These are phyloP conservation scores for Zygnema cylindricum DNA, from an alignment of 139 green algal species.

Conservation along the genomic window DNA sequence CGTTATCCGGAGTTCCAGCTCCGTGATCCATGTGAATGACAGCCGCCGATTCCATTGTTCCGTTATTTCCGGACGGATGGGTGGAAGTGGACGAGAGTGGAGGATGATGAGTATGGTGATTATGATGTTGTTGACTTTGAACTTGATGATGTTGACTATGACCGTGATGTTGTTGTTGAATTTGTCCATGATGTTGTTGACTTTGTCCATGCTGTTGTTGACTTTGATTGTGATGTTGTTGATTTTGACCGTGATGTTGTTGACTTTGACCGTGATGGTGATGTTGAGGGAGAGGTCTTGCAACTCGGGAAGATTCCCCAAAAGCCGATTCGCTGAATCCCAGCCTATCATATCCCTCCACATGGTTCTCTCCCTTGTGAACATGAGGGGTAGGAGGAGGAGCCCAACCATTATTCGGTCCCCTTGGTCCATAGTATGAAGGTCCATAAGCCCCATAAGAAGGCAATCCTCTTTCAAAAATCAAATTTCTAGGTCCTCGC, in stretches of 20 bases:
- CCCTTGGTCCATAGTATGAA: background rate
- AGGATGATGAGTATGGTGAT: background rate
- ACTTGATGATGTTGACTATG: conserved; percentile 35
- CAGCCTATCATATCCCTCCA: background rate
- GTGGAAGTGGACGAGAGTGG: background rate
- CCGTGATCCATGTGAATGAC: background rate
- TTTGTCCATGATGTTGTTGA: background rate
- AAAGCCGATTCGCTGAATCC: background rate
- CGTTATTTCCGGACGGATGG: background rate
- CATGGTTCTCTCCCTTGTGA: conserved; percentile 5
- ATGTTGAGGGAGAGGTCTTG: conserved; percentile 3
- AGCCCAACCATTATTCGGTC: no score
- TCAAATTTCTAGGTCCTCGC: background rate
- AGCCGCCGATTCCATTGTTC: background rate
- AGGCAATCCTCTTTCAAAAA: background rate
- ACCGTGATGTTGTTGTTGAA: conserved; percentile 50
- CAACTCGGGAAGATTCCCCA: background rate
- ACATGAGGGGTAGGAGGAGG: no score
- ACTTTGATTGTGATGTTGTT: background rate
- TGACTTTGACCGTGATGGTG: background rate
- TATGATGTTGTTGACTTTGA: background rate
- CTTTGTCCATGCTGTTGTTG: background rate
- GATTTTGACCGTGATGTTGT: conserved; percentile 3
- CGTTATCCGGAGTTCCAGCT: background rate
- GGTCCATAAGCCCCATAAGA: background rate